Evolutionary conservation across 78 protist species (phyloP).

Genomic region (Tieghemostelium lacteum): DNA sequence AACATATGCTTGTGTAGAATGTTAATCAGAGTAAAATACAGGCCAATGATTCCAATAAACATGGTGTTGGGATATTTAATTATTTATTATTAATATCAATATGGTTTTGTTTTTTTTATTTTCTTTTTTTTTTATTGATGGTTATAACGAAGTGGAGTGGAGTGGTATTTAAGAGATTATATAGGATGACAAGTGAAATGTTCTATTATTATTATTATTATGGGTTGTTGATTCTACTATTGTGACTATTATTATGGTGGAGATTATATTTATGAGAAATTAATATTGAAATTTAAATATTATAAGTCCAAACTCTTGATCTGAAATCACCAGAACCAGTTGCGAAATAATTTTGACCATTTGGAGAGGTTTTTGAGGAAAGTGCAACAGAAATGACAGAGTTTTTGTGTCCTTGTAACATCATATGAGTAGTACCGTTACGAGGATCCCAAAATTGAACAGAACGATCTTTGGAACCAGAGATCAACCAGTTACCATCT

Average conservation of each 20-base stretch:
- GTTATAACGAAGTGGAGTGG: not conserved
- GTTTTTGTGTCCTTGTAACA: slow-evolving; percentile 91
- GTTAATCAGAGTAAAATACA: not conserved
- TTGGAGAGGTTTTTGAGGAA: slow-evolving; percentile 47
- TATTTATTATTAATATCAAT: not conserved
- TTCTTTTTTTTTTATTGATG: not conserved
- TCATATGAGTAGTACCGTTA: slow-evolving; percentile 54
- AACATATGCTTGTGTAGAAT: slow-evolving; percentile 12
- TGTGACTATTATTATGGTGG: too few relatives aligned
- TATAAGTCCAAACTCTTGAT: slow-evolving; percentile 86
- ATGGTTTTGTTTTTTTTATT: slow-evolving; percentile 9
- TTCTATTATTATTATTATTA: not conserved
- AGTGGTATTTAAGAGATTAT: not conserved
- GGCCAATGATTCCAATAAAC: not conserved
- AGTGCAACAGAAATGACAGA: slow-evolving; percentile 89
- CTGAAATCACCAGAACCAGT: slow-evolving; percentile 90
- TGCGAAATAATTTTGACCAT: slow-evolving; percentile 76
- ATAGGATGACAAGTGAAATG: not conserved
- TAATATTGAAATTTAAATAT: too few relatives aligned
- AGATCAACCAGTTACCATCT: slow-evolving; percentile 89
- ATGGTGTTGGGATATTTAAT: not conserved
- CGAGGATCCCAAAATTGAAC: slow-evolving; percentile 92
- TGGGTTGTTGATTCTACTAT: too few relatives aligned
- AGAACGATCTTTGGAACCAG: slow-evolving; percentile 92
- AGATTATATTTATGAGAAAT: too few relatives aligned